phyloP scores from a whole-genome alignment of 139 green algal species.

The Coelastrella sp. region DNA sequence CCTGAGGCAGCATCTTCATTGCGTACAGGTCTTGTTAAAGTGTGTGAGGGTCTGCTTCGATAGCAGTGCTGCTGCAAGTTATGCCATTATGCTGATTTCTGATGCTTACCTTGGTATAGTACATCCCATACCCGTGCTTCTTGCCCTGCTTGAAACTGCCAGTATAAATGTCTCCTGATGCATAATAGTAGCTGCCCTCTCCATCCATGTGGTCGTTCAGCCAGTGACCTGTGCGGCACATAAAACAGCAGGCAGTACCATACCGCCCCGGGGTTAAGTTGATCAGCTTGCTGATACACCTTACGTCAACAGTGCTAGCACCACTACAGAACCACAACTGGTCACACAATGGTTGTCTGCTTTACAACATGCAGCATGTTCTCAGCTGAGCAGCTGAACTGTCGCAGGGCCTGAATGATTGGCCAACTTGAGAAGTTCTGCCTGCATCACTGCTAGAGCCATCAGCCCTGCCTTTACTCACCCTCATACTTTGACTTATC shows the following conservation, averaged over 20 bases:
- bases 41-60: neutral
- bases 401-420: too few species aligned
- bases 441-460: neutral
- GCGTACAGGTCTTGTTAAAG: neutral
- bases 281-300: neutral
- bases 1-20: too few species aligned
- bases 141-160: constrained; percentile 62
- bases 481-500: constrained; percentile 71
- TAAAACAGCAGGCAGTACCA: too few species aligned
- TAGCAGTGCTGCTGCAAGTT: neutral
- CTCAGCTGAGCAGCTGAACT: neutral
- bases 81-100: neutral
- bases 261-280: too few species aligned
- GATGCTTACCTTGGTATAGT: constrained; percentile 57
- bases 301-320: too few species aligned
- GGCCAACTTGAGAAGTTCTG: too few species aligned
- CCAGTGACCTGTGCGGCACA: constrained; percentile 58
- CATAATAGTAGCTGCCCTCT: constrained; percentile 60
- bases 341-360: too few species aligned
- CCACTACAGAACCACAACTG: too few species aligned
- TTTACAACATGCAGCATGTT: neutral
- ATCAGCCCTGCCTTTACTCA: constrained; percentile 28
- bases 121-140: constrained; percentile 60
- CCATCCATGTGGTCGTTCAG: constrained; percentile 68
- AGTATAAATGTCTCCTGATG: constrained; percentile 70